A percentile compares a stretch with the other conserved stretches of the same genome.
These are phyloP conservation scores for Magnusiomyces sp. DNA, from an alignment of 1,139 yeast genomes.

Conservation along the genomic window DNA sequence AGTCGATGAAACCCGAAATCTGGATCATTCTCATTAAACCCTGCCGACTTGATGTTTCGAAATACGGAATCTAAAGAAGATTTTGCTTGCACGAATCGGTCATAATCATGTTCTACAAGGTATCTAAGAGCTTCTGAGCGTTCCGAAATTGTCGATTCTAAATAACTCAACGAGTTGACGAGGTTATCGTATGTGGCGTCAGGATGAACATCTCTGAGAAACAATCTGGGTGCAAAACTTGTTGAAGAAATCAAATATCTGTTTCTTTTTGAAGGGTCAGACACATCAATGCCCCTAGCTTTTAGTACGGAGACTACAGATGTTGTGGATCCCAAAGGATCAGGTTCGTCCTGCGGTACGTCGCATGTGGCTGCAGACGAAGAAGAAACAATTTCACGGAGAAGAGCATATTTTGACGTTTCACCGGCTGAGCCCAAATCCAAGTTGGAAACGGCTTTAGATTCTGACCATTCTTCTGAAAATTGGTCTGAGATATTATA, in stretches of 20 bases:
- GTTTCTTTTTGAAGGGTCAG: constrained; percentile 26
- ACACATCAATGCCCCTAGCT: constrained; percentile 27
- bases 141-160: constrained; percentile 54
- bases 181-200: constrained; percentile 62
- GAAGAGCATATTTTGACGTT: constrained; percentile 19
- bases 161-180: constrained; percentile 43
- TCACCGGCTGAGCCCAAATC: constrained; percentile 11
- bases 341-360: constrained; percentile 30
- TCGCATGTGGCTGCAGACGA: constrained; percentile 16
- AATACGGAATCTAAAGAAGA: constrained; percentile 53
- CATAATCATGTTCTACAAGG: constrained; percentile 66
- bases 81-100: constrained; percentile 69
- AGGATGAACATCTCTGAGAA: constrained; percentile 60
- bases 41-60: constrained; percentile 39
- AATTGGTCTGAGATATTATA: constrained; percentile 27
- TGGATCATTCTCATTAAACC: constrained; percentile 33
- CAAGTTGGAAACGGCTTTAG: constrained; percentile 8
- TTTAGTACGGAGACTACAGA: constrained; percentile 28
- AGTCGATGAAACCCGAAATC: constrained; percentile 29
- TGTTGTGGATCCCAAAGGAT: constrained; percentile 32
- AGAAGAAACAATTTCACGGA: constrained; percentile 22
- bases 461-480: constrained; percentile 25
- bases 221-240: constrained; percentile 61
- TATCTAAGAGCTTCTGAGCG: constrained; percentile 59
- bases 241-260: constrained; percentile 65